A percentile compares a stretch with the other conserved stretches of the same genome.
Conservation (phyloP, 345 rosid species). For the Eucalyptus curtisii region DNA sequence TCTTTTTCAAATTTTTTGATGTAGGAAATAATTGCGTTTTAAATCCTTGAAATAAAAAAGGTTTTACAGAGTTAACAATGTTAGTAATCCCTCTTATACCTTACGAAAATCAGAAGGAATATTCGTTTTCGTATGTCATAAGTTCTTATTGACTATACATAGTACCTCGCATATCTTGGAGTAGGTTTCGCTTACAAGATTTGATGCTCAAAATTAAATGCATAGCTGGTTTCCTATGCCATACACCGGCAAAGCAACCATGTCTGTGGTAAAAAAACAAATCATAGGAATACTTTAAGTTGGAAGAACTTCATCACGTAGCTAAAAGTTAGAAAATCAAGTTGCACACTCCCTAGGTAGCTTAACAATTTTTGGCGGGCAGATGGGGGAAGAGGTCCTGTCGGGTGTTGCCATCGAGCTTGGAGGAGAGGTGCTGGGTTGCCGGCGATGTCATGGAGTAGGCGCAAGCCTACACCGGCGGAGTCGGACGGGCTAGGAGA, state of each 20-base stretch:
- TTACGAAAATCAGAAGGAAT: not conserved
- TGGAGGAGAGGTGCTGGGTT: not conserved
- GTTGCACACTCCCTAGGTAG: not conserved
- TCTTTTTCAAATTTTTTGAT: not conserved
- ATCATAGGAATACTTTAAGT: not conserved
- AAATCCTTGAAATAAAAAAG: not conserved
- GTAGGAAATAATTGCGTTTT: not conserved
- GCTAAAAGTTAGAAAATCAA: not conserved
- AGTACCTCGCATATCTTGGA: not conserved
- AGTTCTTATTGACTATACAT: not conserved
- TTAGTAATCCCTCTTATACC: not conserved
- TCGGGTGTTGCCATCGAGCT: not conserved
- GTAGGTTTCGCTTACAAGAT: not conserved
- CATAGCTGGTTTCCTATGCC: no score
- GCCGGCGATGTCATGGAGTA: not conserved
- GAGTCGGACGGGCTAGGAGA: not conserved
- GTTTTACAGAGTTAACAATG: not conserved
- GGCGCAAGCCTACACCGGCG: not conserved
- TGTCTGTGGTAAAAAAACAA: not conserved
- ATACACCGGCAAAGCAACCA: fast-evolving
- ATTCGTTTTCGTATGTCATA: no score
- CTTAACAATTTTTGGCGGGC: not conserved
- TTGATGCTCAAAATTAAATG: not conserved
- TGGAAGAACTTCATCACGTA: not conserved
- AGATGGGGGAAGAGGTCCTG: not conserved